A percentile compares a stretch with the other conserved stretches of the same genome.
Conservation (phyloP, 2,329 filamentous ascomycete genomes). For the Lachnellula arida region DNA sequence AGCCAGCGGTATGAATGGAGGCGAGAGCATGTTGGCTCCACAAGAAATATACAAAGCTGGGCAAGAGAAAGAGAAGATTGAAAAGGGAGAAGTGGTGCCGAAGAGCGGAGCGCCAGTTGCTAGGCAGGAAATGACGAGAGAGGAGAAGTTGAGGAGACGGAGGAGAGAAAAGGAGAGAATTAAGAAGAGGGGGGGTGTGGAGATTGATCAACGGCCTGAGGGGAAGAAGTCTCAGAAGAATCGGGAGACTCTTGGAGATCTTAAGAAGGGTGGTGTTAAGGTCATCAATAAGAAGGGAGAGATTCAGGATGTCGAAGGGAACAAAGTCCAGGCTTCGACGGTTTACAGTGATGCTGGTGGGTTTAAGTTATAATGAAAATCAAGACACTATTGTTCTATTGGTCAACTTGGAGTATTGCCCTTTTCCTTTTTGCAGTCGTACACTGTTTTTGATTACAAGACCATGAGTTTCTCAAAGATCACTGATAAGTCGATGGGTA, state of each 20-base stretch:
- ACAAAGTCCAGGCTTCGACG: constrained; percentile 56
- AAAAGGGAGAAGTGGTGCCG: constrained; percentile 67
- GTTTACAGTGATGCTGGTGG: constrained; percentile 47
- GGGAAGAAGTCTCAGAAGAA: constrained; percentile 56
- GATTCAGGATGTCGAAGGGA: constrained; percentile 77
- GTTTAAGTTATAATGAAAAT: constrained; percentile 52
- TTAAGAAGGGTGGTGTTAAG: constrained; percentile 84
- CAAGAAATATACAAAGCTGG: constrained; percentile 91
- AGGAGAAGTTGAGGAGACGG: constrained; percentile 74
- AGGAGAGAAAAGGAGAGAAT: constrained; percentile 82
- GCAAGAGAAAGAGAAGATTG: constrained; percentile 50
- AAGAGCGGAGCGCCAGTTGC: constrained; percentile 75
- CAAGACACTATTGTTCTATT: neutral
- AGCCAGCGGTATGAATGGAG: constrained; percentile 65
- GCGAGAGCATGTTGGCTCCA: constrained; percentile 75
- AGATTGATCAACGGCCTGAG: constrained; percentile 43
- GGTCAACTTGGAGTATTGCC: too few relatives aligned
- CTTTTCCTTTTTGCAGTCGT: too few relatives aligned
- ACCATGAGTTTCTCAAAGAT: too few relatives aligned
- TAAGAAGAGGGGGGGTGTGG: constrained; percentile 58
- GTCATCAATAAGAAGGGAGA: constrained; percentile 89
- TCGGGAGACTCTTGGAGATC: constrained; percentile 43
- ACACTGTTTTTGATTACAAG: too few relatives aligned
- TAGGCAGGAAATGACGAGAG: constrained; percentile 79
- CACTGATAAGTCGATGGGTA: too few relatives aligned